Conservation (phyloP, 2,329 filamentous ascomycete species). For the Dothideomycetes sp. region DNA sequence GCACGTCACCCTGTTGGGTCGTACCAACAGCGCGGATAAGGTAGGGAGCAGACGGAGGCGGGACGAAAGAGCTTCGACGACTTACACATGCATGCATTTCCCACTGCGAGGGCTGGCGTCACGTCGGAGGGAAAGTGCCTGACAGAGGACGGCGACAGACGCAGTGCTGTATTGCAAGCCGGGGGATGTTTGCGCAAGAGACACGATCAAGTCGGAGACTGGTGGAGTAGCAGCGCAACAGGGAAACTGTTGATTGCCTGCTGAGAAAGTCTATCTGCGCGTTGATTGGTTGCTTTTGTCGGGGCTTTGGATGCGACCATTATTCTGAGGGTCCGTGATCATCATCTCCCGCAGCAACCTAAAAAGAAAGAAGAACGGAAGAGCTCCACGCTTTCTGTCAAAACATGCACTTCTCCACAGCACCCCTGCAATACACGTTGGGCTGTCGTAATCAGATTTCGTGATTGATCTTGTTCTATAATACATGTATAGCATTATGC, state of each 20-base stretch:
- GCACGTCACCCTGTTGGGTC: not conserved
- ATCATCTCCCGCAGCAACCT: no score
- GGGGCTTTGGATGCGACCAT: not conserved
- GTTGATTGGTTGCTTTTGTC: not conserved
- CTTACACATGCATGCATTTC: slow-evolving; percentile 8
- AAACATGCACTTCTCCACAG: not conserved
- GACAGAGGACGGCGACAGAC: not conserved
- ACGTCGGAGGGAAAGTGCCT: not conserved
- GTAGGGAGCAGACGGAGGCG: not conserved
- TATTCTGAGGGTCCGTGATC: not conserved
- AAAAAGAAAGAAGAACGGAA: no score
- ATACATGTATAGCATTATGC: no score
- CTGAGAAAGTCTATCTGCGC: no score
- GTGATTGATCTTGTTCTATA: not conserved
- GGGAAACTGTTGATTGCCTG: not conserved
- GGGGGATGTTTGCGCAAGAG: not conserved
- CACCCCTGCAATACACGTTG: no score
- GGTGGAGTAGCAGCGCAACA: not conserved
- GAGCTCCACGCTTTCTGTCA: no score
- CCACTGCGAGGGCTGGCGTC: not conserved
- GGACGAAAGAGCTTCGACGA: not conserved
- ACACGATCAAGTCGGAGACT: not conserved
- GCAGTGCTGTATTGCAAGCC: not conserved
- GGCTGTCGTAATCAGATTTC: no score
- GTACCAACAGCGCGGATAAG: not conserved